Base-by-base conservation (phyloP, 768 basidiomycete genomes). In the Collybia nuda region DNA sequence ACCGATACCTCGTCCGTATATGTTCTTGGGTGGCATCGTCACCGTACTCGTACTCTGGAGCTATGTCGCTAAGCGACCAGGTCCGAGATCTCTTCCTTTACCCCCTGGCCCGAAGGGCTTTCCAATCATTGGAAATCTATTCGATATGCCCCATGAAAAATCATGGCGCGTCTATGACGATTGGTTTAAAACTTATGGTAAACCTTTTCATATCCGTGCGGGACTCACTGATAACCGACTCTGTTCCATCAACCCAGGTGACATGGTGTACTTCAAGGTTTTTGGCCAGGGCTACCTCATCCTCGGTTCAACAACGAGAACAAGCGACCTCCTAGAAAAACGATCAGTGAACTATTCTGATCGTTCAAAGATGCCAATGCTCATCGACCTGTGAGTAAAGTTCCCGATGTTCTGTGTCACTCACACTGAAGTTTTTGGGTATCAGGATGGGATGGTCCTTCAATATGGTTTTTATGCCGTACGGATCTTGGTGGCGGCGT, bases 251-350 rank as follows among this genome's bases (percentile, higher is more conserved):
- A 26, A 4, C 7, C 22, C 15, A 53, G 52, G 52, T 6, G 43
- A 53, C 29, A 28, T 53, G 14, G 45, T 53, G 22, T 53, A 44
- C 28, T 44, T 53, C 19, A 18, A 53, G 15, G 32, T 53, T 17
- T 49, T 53, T 24, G 37, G 52, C 3, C 48, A 53, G 18, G 43
- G 47, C 2, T 44, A 48, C 28, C 38, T 76, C 6, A 23, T 77
- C 42, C 41, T 77, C 7, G 72, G 70, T 50, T 63, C 60, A 0
- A 45, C 48, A 12, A 56, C 67, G 14, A 51, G 59, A 15, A 65
- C 71, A 3, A 55, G 65, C 26, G 77, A 78, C 19, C 65, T 78
- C 53, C 64, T 79, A 35, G 75, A 78, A 32, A 75, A 73, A 53
- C 70, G 74, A 36, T 75, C 74, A 7, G 62, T 70, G 12, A 62